phyloP scores from a whole-genome alignment of 106 monocot genomes.

The Agapanthus africanus region DNA sequence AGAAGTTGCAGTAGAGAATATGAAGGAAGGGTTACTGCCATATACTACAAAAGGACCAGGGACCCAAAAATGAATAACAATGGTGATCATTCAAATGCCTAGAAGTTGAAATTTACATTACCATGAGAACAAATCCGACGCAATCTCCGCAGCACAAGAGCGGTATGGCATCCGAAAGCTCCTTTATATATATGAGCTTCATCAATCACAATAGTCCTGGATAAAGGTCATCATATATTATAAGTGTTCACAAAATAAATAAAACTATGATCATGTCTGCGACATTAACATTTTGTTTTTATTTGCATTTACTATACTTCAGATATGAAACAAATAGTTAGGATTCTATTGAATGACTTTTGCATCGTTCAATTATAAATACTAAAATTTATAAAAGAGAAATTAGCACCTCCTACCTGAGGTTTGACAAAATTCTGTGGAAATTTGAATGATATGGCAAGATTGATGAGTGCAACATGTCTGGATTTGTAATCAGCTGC shows the following conservation, averaged over 20 bases:
- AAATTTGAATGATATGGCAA: slow-evolving; percentile 81
- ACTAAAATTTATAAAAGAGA: background rate
- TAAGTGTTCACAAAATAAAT: slow-evolving; percentile 1
- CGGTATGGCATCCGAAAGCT: slow-evolving; percentile 92
- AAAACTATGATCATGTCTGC: background rate
- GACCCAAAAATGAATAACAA: slow-evolving; percentile 2
- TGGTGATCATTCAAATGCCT: background rate
- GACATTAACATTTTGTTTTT: background rate
- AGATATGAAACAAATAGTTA: background rate
- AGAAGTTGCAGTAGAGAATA: slow-evolving; percentile 93
- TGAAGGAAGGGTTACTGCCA: slow-evolving; percentile 72
- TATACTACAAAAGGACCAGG: slow-evolving; percentile 45
- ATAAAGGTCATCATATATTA: too few relatives aligned
- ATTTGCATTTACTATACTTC: background rate
- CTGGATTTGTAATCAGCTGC: slow-evolving; percentile 96
- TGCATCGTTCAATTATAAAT: background rate
- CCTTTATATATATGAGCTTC: slow-evolving; percentile 92
- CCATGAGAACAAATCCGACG: slow-evolving; percentile 78
- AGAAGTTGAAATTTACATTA: slow-evolving; percentile 10
- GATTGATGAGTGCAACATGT: slow-evolving; percentile 91
- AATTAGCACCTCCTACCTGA: slow-evolving; percentile 41
- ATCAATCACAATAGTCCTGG: slow-evolving; percentile 83
- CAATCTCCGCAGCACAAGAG: slow-evolving; percentile 75
- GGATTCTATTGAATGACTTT: background rate
- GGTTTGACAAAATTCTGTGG: slow-evolving; percentile 70